phyloP scores from a whole-genome alignment of 768 basidiomycete genomes.

The Mrakia blollopis region DNA sequence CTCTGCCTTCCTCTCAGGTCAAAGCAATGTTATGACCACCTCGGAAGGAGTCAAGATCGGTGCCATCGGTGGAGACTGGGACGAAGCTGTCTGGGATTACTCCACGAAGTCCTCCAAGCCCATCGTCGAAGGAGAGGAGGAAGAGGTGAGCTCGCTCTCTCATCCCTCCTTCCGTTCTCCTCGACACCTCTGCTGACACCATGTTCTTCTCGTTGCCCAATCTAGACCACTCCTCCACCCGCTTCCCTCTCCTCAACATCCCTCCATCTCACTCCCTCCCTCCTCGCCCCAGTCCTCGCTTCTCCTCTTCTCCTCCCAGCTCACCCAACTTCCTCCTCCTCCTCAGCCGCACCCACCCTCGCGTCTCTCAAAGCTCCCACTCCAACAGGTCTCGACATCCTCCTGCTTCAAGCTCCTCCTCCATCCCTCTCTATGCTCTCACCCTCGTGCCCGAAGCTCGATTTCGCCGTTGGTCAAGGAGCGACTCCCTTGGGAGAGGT shows the following conservation, averaged over 20 bases:
- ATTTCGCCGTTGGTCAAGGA: conserved; percentile 61
- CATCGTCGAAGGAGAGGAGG: background rate
- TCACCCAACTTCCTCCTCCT: conserved; percentile 58
- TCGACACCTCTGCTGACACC: background rate
- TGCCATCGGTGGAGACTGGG: conserved; percentile 74
- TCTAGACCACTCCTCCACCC: background rate
- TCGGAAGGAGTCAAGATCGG: conserved; percentile 73
- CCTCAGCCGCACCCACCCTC: conserved; percentile 51
- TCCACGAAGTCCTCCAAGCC: conserved; percentile 1
- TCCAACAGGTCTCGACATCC: conserved; percentile 60
- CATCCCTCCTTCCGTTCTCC: background rate
- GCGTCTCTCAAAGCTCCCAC: conserved; percentile 56
- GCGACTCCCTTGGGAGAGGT: conserved; percentile 41
- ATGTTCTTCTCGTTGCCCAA: background rate
- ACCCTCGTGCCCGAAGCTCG: conserved; percentile 47
- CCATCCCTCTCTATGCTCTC: conserved; percentile 52
- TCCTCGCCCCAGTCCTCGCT: conserved; percentile 48
- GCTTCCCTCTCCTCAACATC: conserved; percentile 32
- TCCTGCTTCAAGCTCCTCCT: conserved; percentile 67
- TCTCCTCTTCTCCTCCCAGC: conserved; percentile 30
- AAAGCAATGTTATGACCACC: conserved; percentile 74
- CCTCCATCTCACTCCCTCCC: conserved; percentile 35
- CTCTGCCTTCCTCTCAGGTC: conserved; percentile 50
- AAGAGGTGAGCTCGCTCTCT: background rate
- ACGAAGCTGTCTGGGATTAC: conserved; percentile 48